Evolutionary conservation across 306 rosid species (phyloP).

Genomic region (Vigna hirtella): DNA sequence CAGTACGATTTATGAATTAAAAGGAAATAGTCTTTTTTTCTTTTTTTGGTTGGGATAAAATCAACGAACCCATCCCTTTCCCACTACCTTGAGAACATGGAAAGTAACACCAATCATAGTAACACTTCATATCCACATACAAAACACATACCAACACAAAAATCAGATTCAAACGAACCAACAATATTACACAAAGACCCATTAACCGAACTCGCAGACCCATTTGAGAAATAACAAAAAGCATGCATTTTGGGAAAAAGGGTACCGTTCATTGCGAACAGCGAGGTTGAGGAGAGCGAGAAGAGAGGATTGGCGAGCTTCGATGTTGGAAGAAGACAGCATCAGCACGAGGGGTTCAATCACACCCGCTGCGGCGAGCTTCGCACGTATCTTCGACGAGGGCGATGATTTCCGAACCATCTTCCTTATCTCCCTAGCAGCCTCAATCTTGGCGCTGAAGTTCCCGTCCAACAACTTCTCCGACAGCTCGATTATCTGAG

Average conservation of each 20-base stretch:
- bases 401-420: slow-evolving; percentile 64
- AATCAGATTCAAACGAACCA: not conserved
- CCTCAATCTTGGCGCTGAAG: slow-evolving; percentile 73
- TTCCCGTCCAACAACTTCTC: slow-evolving; percentile 73
- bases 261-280: slow-evolving; percentile 78
- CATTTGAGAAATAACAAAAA: not conserved
- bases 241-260: slow-evolving; percentile 1
- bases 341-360: slow-evolving; percentile 79
- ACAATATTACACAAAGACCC: not conserved
- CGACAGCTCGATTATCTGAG: slow-evolving; percentile 61
- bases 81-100: not conserved
- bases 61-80: not conserved
- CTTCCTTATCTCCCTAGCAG: slow-evolving; percentile 84
- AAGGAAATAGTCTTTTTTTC: not conserved
- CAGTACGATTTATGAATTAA: not conserved
- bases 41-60: not conserved
- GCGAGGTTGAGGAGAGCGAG: slow-evolving; percentile 95
- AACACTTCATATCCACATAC: not conserved
- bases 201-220: not conserved
- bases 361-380: slow-evolving; percentile 72
- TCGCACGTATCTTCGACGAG: slow-evolving; percentile 69
- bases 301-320: slow-evolving; percentile 82
- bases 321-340: slow-evolving; percentile 76
- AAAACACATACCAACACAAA: not conserved
- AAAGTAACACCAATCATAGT: not conserved